Conservation (phyloP, 441 rosid genomes). For the Euphorbia schlechtendalii region DNA sequence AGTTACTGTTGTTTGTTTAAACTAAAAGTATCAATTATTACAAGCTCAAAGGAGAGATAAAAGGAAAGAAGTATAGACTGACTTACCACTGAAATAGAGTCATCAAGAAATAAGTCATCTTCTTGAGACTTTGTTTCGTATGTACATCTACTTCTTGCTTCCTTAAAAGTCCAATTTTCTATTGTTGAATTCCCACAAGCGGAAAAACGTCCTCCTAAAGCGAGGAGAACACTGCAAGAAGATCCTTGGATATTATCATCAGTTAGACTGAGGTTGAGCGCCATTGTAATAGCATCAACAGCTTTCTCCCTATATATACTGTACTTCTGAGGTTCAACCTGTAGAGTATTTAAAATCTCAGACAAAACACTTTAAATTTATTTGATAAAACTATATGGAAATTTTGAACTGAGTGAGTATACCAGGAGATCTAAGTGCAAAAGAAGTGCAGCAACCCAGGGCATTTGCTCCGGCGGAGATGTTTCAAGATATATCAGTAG, state of each 20-base stretch:
- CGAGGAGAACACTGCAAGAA: constrained; percentile 44
- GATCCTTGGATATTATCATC: constrained; percentile 32
- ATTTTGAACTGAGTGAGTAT: constrained; percentile 3
- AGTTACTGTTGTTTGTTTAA: no score
- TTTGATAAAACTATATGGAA: neutral
- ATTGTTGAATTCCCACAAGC: constrained; percentile 26
- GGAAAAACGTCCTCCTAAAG: constrained; percentile 41
- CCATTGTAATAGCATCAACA: constrained; percentile 36
- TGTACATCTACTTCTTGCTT: constrained; percentile 28
- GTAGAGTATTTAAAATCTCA: constrained; percentile 9
- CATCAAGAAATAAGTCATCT: constrained; percentile 6
- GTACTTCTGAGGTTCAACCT: constrained; percentile 40
- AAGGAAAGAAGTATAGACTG: neutral
- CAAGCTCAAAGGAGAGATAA: constrained; percentile 1
- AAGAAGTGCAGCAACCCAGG: constrained; percentile 42
- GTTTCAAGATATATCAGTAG: constrained; percentile 41
- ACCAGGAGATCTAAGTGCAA: constrained; percentile 50
- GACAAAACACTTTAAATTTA: neutral
- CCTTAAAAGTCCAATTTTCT: constrained; percentile 40
- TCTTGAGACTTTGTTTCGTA: constrained; percentile 18
- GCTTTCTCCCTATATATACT: constrained; percentile 51
- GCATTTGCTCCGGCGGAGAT: constrained; percentile 32
- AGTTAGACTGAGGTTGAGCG: constrained; percentile 33
- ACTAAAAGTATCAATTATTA: neutral
- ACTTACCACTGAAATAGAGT: constrained; percentile 23